Base-by-base conservation (phyloP, 2,329 filamentous ascomycete species). In the Epichloe coenophiala region DNA sequence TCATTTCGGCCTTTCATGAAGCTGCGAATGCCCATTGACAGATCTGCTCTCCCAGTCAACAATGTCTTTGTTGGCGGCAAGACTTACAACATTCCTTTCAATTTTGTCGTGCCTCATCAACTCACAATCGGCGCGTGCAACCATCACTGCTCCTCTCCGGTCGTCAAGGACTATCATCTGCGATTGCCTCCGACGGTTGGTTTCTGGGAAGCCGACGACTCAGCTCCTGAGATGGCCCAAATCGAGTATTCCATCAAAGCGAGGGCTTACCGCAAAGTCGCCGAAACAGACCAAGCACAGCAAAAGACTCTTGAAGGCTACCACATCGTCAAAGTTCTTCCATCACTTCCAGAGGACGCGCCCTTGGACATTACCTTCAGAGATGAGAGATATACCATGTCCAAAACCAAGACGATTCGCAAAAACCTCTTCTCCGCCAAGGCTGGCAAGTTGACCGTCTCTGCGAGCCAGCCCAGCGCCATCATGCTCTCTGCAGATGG, bases 91-190 rank as follows among this genome's bases (percentile, higher is more conserved):
- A 62, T 81, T 23, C 77, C 77, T n/a, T 77, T 81, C 65, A 64
- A 77, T 64, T 81, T 81, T 55, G 72, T 80, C 52, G 71, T 81
- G 15, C 77, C 77, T n/a, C 67, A 69, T 55, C 71, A 78, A 49
- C 72, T 81, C 53, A 80, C 77, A 17, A 66, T 80, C 47, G 71
- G 70, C 52, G 75, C 77, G 17, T 81, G 77, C 67, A 73, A 66
- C 57, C 77, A 80, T 64, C 57, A 61, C 31, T 68, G 71, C 49
- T 63, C 67, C 40, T 67, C 67, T 40, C 64, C 67, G n/a, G 65
- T 65, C 45, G 66, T 80, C 33, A 68, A 69, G 49, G 74, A 76
- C 36, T 68, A 74, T 45, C 77, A 81, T 63, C 63, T 76, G 39
- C 68, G 71, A 12, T 66, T 78, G 21, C 77, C 77, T 1, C 77